Evolutionary conservation across 2,329 filamentous ascomycete species (phyloP).

Genomic region (Penicillium sp.): DNA sequence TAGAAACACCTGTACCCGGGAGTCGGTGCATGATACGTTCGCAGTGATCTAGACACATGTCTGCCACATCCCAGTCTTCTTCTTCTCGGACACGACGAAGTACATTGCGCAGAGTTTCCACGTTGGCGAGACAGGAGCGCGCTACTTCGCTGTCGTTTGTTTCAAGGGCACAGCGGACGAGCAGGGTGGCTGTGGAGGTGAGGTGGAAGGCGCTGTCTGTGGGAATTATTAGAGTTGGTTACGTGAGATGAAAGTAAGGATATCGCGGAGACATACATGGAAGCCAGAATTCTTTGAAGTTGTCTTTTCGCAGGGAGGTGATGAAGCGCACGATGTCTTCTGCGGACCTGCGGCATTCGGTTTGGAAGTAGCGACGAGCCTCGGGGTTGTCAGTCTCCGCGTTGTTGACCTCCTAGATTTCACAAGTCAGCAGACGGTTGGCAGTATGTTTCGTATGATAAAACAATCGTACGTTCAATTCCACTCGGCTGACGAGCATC

Average conservation of each 20-base stretch:
- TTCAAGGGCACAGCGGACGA: constrained; percentile 57
- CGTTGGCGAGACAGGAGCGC: constrained; percentile 51
- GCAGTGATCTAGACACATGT: constrained; percentile 57
- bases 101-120: constrained; percentile 53
- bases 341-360: constrained; percentile 49
- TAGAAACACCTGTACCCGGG: constrained; percentile 32
- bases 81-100: constrained; percentile 54
- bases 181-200: constrained; percentile 58
- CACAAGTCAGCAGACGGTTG: constrained; percentile 12
- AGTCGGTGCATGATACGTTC: constrained; percentile 50
- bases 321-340: constrained; percentile 56
- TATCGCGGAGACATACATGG: constrained; percentile 39
- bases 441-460: background rate
- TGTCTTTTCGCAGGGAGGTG: constrained; percentile 49
- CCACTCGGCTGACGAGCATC: constrained; percentile 53
- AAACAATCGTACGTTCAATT: constrained; percentile 46
- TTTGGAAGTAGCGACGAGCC: constrained; percentile 54
- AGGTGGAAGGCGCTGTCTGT: constrained; percentile 56
- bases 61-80: constrained; percentile 60
- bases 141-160: constrained; percentile 53
- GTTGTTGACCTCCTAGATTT: constrained; percentile 47
- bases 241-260: background rate
- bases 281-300: constrained; percentile 59
- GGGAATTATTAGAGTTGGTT: constrained; percentile 11
- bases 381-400: constrained; percentile 51